These are phyloP conservation scores for Sarocladium oryzae DNA, from an alignment of 2,329 filamentous ascomycete species.

Conservation along the genomic window DNA sequence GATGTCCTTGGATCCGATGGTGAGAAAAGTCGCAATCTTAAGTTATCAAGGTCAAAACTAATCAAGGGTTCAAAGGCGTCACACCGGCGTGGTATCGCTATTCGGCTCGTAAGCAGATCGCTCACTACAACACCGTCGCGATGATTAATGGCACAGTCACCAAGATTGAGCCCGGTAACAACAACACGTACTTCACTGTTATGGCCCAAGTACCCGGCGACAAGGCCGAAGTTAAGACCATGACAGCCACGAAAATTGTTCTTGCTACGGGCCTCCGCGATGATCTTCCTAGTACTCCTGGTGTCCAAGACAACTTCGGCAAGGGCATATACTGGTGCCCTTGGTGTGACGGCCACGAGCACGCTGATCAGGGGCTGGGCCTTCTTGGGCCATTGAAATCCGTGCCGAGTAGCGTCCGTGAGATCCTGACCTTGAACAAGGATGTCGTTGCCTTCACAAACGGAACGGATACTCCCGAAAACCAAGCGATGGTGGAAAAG, in stretches of 20 bases:
- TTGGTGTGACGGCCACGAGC: constrained; percentile 59
- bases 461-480: constrained; percentile 45
- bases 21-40: constrained; percentile 20
- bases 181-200: constrained; percentile 41
- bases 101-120: constrained; percentile 45
- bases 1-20: constrained; percentile 56
- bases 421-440: constrained; percentile 47
- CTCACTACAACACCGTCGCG: constrained; percentile 40
- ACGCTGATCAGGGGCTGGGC: constrained; percentile 49
- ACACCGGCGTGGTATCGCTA: constrained; percentile 48
- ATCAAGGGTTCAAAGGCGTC: constrained; percentile 34
- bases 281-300: constrained; percentile 47
- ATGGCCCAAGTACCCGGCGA: constrained; percentile 17
- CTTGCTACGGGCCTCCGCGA: constrained; percentile 52
- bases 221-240: constrained; percentile 21
- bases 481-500: constrained; percentile 23
- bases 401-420: constrained; percentile 38
- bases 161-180: constrained; percentile 27
- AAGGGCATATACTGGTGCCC: constrained; percentile 58
- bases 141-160: constrained; percentile 48
- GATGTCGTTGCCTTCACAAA: constrained; percentile 54
- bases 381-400: constrained; percentile 41
- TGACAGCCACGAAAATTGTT: constrained; percentile 47
- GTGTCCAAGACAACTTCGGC: constrained; percentile 48
- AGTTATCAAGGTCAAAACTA: background rate